Base-by-base conservation (phyloP, 164 flowering plant species). In the Vitis vinifera region DNA sequence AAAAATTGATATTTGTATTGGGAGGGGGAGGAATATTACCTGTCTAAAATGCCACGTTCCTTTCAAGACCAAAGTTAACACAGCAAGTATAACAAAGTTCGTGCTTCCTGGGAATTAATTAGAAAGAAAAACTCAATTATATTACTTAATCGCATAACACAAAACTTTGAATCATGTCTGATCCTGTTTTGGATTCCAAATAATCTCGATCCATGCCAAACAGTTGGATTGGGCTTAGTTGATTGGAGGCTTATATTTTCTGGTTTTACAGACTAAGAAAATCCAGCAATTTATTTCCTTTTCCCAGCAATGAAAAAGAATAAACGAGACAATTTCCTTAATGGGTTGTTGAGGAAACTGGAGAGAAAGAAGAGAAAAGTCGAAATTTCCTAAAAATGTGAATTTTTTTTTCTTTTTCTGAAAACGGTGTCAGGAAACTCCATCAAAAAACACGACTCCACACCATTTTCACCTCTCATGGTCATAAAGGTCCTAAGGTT, bases 21-120 rank as follows among this genome's bases (percentile, higher is more conserved):
- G 59, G 2, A 56, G 23, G 14, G 57, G 62, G 30, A 5, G 57
- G 61, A 63, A 50, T 9, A n/a, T 61, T 66, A 90, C 98, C 97
- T 93, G 97, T 73, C 98, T 79, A 73, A 88, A 85, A 76, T 91
- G 79, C 94, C 96, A 93, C 49, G 89, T 51, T 68, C 91, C 98
- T 80, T 89, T 93, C 48, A 93, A 59, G 64, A 84, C 63, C 69
- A 93, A 75, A 56, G 98, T 93, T 82, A 93, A 74, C 47, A 90
- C 56, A 62, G 95, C 92, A 59, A 93, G 77, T 71, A 93, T 83
- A 55, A 93, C 70, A 59, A 91, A 93, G 80, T 93, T 93, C 51
- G 98, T 88, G 81, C 97, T 86, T 68, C 98, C 98, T 91, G 83
- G 63, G 27, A 50, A 9, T 8, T 16, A 50, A 14, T 2, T 11